These are phyloP conservation scores for Scleroderma bovista DNA, from an alignment of 768 basidiomycete genomes.

Conservation along the genomic window DNA sequence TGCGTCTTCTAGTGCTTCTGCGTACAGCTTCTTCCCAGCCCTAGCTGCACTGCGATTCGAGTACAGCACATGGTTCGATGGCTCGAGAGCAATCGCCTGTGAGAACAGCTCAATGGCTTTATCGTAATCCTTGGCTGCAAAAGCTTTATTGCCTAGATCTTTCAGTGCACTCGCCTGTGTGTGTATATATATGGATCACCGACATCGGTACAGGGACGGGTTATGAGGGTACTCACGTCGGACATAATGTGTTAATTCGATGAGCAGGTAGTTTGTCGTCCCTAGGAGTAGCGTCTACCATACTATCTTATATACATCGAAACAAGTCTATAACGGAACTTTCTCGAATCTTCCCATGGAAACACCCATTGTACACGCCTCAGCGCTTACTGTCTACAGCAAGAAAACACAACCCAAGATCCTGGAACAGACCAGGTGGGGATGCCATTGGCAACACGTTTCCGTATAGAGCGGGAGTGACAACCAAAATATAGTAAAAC, in stretches of 20 bases:
- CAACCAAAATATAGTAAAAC: no score
- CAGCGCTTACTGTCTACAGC: no score
- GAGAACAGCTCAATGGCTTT: constrained; percentile 79
- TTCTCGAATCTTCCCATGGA: constrained; percentile 31
- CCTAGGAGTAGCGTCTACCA: not conserved
- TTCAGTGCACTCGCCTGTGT: constrained; percentile 62
- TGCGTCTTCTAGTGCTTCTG: constrained; percentile 77
- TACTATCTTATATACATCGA: constrained; percentile 20
- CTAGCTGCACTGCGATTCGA: constrained; percentile 92
- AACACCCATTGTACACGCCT: no score
- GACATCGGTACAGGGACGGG: constrained; percentile 13
- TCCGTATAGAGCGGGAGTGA: no score
- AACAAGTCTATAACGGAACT: constrained; percentile 11
- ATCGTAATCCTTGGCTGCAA: constrained; percentile 88
- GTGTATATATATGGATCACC: not conserved
- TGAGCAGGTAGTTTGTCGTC: no score
- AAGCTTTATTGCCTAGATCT: constrained; percentile 93
- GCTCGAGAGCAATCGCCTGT: constrained; percentile 78
- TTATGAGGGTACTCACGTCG: constrained; percentile 26
- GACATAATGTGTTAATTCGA: constrained; percentile 28
- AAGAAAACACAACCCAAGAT: no score
- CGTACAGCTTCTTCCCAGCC: constrained; percentile 78
- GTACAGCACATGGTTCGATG: constrained; percentile 81
- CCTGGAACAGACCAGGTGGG: no score
- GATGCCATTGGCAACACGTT: no score